Base-by-base conservation (phyloP, 257 asterid genomes). In the Solanum bukasovii region DNA sequence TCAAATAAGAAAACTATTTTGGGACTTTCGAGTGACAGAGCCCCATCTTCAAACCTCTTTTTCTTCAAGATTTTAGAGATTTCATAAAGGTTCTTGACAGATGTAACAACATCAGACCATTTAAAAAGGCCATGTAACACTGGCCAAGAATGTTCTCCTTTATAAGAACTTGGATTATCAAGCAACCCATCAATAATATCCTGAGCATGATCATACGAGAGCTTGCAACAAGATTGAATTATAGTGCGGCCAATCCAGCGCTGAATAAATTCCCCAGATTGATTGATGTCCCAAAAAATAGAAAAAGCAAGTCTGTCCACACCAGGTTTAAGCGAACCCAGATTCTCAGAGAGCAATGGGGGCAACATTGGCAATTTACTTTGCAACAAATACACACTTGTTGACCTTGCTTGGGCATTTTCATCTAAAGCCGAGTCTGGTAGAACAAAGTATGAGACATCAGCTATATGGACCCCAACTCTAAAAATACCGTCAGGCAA, bases 381-480 rank as follows among this genome's bases (percentile, higher is more conserved):
- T 79, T 79, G 85, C 68, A 79, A 46, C 68, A 79, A 79, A 44
- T 79, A 79, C 40, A 79, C 85, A 46, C 67, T 79, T 31, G 85
- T 46, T 27, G 85, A 79, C 67, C 67, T 79, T 3, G 11, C 85
- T 27, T 20, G 85, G 40, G 85, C 67, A 27, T 92, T 97, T n/a
- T 90, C 65, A 87, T 96, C 98, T 73, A 96, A 88, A 88, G 98
- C 91, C 68, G 97, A 92, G 86, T 90, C 94, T 18, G 99, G 98
- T n/a, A 34, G 89, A 44, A 96, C 98, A 87, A 95, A 96, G 90
- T 94, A 93, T 25, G 99, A 95, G 68, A 89, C 98, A 86, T 96
- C 99, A 49, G 99, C 94, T 84, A 95, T 91, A 90, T 96, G 99
- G 87, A 96, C 97, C 70, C 99, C 99, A 40, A 96, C 98, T 89